Conservation (phyloP, 2,329 filamentous ascomycete genomes). For the Aspergillus neoniger region DNA sequence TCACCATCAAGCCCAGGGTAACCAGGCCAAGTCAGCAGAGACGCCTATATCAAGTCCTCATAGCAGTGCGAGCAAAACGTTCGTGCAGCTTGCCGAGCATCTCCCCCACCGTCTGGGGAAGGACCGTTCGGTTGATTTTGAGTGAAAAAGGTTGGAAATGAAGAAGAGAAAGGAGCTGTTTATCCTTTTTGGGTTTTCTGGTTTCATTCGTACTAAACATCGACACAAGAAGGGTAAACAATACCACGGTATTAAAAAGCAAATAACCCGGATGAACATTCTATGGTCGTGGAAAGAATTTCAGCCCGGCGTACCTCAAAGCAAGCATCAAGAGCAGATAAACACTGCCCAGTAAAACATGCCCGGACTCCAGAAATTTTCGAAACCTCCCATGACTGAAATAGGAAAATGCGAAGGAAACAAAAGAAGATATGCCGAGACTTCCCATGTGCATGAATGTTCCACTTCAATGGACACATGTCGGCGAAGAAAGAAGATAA, state of each 20-base stretch:
- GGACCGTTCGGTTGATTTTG: conserved; percentile 10
- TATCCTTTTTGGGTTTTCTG: conserved; percentile 26
- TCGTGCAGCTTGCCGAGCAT: conserved; percentile 8
- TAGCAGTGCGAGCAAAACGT: conserved; percentile 11
- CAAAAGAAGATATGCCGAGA: conserved; percentile 22
- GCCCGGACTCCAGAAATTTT: conserved; percentile 41
- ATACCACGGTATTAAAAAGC: conserved; percentile 25
- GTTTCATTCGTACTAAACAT: conserved; percentile 34
- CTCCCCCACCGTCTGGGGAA: conserved; percentile 13
- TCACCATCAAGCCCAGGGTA: conserved; percentile 2
- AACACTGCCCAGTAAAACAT: conserved; percentile 38
- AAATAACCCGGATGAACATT: conserved; percentile 26
- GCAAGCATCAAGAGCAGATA: conserved; percentile 30
- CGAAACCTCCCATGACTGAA: conserved; percentile 31
- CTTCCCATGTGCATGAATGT: conserved; percentile 28
- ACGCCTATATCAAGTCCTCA: neutral
- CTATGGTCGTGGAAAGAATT: conserved; percentile 38
- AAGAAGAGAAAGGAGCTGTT: conserved; percentile 5
- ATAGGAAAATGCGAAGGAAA: conserved; percentile 20
- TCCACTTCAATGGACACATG: conserved; percentile 26
- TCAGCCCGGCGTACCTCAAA: conserved; percentile 32
- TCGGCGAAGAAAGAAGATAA: conserved; percentile 22
- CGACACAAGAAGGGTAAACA: conserved; percentile 20
- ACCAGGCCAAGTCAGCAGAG: neutral
- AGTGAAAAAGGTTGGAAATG: neutral